Evolutionary conservation across 441 rosid species (phyloP), one percentile per base, ranked within the genome.

Genomic region (Corymbia citriodora): DNA sequence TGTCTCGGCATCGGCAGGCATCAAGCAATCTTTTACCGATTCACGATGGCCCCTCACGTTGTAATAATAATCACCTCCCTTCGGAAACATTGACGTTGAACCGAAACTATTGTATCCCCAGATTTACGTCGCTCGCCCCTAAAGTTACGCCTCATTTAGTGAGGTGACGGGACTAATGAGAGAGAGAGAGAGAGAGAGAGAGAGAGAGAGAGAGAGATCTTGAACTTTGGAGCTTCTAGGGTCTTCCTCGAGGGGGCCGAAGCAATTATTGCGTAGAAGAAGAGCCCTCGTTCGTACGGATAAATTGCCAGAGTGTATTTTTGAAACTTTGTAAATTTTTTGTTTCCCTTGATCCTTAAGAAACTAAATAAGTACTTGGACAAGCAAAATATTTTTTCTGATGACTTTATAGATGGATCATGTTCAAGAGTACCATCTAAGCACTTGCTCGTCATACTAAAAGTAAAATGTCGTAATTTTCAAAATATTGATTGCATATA

Each of bases 1-100:
- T 93, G 93, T 93, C 94, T 90, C 93, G 53, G 63, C 50, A 88
- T 59, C 57, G 86, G 90, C 90, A 89, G 93, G 92, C 96, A 92
- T 50, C 82, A 94, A 92, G 91, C 94, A 92, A 91, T 79, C 91
- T 79, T 23, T 90, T 81, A 89, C 89, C 54, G 55, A 50, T 91
- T 89, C 89, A 86, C 65, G 61, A 88, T 89, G 87, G 48, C 89
- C 91, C 70, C 55, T 49, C 86, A 88, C 63, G 85, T 91, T 57
- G 40, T 81, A 50, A 79, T 81, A 50, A 79, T 40, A 79, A 79
- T 61, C 87, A 21, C 48, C 31, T 31, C 50, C 55, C 15, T 10
- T 52, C 81, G 65, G 85, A 40, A 79, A 79, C 85, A 79, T 40
- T 45, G 85, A 45, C 85, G 53, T 79, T 45, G n/a, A 45, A 79